Percentiles rank a stretch among this genome's conserved stretches.
Conservation (phyloP, 1,284 basidiomycete species). For the Agaricales sp. region DNA sequence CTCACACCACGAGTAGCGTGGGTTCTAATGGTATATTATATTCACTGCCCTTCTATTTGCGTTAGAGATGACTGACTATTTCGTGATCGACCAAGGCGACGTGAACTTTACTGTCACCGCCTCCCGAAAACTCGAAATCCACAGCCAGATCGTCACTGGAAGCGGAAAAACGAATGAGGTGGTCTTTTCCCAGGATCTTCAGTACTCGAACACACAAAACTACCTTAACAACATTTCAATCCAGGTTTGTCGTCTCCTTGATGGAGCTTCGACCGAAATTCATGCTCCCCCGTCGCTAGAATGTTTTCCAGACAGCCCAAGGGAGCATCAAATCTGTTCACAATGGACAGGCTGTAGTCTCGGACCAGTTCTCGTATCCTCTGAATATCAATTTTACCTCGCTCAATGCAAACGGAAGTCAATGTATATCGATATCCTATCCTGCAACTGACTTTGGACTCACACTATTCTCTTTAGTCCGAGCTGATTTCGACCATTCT, state of each 20-base stretch:
- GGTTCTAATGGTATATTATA: conserved; percentile 19
- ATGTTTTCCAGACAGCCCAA: conserved; percentile 14
- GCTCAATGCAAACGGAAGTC: conserved; percentile 3
- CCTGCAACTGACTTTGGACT: not conserved
- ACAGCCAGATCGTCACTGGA: conserved; percentile 36
- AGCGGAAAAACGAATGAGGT: conserved; percentile 35
- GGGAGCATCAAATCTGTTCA: conserved; percentile 17
- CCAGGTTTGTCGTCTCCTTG: conserved; percentile 25
- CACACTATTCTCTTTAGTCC: conserved; percentile 5
- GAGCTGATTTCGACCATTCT: conserved; percentile 11
- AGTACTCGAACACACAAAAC: conserved; percentile 39
- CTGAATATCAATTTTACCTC: conserved; percentile 15
- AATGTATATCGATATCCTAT: conserved; percentile 9
- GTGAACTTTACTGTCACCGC: conserved; percentile 40
- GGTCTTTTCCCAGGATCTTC: conserved; percentile 33
- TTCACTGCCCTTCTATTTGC: no score
- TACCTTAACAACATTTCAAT: conserved; percentile 28
- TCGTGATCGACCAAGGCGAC: conserved; percentile 26
- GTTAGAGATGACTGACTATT: no score
- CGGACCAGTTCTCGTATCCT: conserved; percentile 18
- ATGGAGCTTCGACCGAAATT: not conserved
- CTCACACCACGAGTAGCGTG: conserved; percentile 35
- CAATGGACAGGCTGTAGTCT: conserved; percentile 16
- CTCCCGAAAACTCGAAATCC: conserved; percentile 32
- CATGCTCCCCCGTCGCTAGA: conserved; percentile 8